A percentile compares a stretch with the other conserved stretches of the same genome.
phyloP scores from a whole-genome alignment of 331 rosid genomes.

The Telfairia occidentalis region DNA sequence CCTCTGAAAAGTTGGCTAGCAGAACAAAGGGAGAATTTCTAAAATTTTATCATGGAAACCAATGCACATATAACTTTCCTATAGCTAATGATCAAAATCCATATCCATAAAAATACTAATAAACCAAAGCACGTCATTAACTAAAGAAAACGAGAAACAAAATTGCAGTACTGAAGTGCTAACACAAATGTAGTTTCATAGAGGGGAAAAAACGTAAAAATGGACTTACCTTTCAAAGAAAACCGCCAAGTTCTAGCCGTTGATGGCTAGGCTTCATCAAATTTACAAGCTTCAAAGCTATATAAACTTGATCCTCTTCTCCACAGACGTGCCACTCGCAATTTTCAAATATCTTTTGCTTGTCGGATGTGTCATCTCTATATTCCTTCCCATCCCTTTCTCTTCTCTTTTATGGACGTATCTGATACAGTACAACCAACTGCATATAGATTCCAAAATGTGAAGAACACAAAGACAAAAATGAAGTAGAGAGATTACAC shows the following conservation, averaged over 20 bases:
- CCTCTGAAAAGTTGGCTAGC: too few relatives aligned
- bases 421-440: not conserved
- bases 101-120: too few relatives aligned
- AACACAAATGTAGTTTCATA: too few relatives aligned
- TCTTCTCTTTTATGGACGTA: not conserved
- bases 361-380: not conserved
- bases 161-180: too few relatives aligned
- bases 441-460: not conserved
- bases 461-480: not conserved
- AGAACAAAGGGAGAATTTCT: too few relatives aligned
- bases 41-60: too few relatives aligned
- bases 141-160: too few relatives aligned
- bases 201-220: too few relatives aligned
- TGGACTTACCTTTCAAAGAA: not conserved
- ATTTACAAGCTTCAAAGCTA: not conserved
- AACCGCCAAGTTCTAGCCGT: not conserved
- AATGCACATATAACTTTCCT: too few relatives aligned
- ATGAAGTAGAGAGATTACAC: not conserved
- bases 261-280: slow-evolving; percentile 9
- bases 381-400: not conserved
- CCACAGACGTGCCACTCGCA: not conserved
- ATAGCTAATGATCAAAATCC: too few relatives aligned
- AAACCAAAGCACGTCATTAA: too few relatives aligned
- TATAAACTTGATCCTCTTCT: not conserved
- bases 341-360: not conserved